Evolutionary conservation across 2,329 filamentous ascomycete genomes (phyloP), one percentile per base, ranked within the genome.

Genomic region (Orbilia javanica): DNA sequence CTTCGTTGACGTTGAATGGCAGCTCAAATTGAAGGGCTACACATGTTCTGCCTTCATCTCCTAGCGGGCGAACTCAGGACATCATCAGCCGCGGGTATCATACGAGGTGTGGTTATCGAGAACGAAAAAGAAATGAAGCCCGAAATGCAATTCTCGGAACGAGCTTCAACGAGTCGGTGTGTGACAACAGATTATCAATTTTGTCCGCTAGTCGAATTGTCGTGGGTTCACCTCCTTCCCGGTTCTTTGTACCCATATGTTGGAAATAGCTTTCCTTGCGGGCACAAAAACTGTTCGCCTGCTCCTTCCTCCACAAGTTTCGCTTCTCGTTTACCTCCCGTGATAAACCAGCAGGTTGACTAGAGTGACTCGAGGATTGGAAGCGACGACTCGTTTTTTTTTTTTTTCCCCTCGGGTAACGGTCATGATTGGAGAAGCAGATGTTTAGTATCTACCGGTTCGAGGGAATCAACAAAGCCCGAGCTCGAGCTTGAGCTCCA

Each of bases 11-110:
- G 50, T 64, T 44, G 52, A 66, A 62, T 29, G 62, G 70, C 39
- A 74, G 46, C 67, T 67, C 67, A 78, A 72, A 78, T 72, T 78
- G 74, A 71, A 78, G 67, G 67, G 74, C 55, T 68, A 71, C 73
- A 76, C 72, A 69, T 70, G 73, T 77, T 72, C 74, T 68, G 60
- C 42, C 74, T 52, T 25, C 57, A 64, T 39, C 55, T 39, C 48
- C 42, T 10, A 18, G 36, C 60, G 62, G 50, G 52, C 60, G 65
- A 65, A 64, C 66, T 60, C 44, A 55, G 57, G 50, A 66, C 55
- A 68, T 15, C 60, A 44, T 72, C 53, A 72, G 74, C 73, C 66
- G 73, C 72, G 65, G 60, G 27, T 57, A 60, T 69, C 72, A 70
- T 62, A 66, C 57, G 63, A 62, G 27, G 18, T 48, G 53, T 64